Percentiles rank a stretch among this genome's conserved stretches.
Conservation (phyloP, 106 monocot species). For the Phalaenopsis aphrodite region DNA sequence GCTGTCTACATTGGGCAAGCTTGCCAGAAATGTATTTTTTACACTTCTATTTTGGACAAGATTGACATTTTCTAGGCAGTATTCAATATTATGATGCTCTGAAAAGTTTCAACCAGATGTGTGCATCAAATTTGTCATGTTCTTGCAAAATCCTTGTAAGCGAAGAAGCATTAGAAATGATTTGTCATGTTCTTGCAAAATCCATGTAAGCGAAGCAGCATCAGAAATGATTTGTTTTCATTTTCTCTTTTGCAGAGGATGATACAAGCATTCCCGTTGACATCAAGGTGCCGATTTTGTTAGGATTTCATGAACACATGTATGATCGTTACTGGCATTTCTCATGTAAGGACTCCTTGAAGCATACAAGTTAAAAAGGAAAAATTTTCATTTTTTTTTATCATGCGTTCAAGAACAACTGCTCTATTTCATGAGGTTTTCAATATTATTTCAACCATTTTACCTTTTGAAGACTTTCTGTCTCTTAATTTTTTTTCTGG, state of each 20-base stretch:
- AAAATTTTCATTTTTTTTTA: background rate
- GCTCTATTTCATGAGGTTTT: background rate
- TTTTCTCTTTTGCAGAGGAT: constrained; percentile 69
- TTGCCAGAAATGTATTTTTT: no score
- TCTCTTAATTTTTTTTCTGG: background rate
- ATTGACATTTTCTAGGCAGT: background rate
- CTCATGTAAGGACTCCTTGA: constrained; percentile 54
- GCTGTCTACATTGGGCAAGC: background rate
- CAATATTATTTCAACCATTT: background rate
- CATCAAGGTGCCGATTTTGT: constrained; percentile 79
- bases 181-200: background rate
- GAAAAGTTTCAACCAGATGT: background rate
- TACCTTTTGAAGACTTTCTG: background rate
- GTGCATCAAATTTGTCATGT: background rate
- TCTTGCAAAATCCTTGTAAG: background rate
- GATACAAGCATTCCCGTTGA: constrained; percentile 84
- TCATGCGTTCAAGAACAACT: background rate
- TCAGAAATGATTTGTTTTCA: constrained; percentile 3
- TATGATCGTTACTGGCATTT: constrained; percentile 90
- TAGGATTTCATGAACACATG: constrained; percentile 69
- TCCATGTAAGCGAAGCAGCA: background rate
- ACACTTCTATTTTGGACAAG: background rate
- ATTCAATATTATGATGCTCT: background rate
- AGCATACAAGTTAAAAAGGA: background rate
- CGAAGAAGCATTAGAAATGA: constrained; percentile 1